Conservation (phyloP, 345 rosid genomes). For the Nephelium lappaceum region DNA sequence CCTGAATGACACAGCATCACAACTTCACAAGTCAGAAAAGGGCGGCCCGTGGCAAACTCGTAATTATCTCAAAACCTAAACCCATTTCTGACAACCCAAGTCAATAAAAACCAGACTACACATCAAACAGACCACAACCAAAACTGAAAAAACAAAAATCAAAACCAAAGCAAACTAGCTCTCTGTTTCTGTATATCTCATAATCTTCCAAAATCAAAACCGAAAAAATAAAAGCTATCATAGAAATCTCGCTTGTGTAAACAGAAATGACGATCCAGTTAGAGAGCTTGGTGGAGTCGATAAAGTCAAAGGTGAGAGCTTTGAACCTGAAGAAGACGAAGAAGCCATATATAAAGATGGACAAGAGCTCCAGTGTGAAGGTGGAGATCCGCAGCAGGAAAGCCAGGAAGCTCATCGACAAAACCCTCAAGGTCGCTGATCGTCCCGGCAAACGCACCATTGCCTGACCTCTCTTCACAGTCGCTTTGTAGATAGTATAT, state of each 20-base stretch:
- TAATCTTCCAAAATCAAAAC: neutral
- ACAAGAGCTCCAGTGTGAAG: constrained; percentile 88
- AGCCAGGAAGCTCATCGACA: constrained; percentile 71
- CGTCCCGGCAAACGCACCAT: constrained; percentile 63
- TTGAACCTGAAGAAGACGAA: constrained; percentile 49
- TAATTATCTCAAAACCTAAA: constrained; percentile 23
- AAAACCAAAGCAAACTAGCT: neutral
- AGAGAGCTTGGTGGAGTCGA: constrained; percentile 76
- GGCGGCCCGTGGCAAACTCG: constrained; percentile 31
- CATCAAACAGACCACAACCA: neutral
- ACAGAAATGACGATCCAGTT: constrained; percentile 64
- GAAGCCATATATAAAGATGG: constrained; percentile 86
- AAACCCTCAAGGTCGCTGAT: constrained; percentile 83
- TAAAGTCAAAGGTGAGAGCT: constrained; percentile 81
- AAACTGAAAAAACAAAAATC: neutral
- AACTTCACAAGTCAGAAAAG: neutral
- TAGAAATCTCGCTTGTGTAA: neutral
- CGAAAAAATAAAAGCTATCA: too few species aligned
- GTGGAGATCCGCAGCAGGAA: constrained; percentile 95
- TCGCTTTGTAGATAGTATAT: neutral
- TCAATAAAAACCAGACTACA: constrained; percentile 5
- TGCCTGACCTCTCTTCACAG: constrained; percentile 15
- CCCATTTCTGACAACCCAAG: neutral
- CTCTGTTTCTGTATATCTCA: too few species aligned
- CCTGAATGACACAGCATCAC: neutral